These are phyloP conservation scores for Suhomyces bolitotheri DNA, from an alignment of 1,139 yeast genomes.

Conservation along the genomic window DNA sequence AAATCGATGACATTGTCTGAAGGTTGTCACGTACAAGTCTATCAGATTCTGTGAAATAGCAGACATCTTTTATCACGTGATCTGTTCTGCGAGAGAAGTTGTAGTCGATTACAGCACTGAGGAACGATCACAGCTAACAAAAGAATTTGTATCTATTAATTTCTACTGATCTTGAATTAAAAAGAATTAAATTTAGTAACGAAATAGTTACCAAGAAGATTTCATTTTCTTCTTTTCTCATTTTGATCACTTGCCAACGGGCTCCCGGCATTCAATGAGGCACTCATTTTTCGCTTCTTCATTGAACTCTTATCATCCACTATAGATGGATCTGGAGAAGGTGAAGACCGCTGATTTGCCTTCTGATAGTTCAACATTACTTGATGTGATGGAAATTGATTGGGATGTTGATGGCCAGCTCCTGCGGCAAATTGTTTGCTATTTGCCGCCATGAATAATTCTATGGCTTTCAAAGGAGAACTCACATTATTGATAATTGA, in stretches of 20 bases:
- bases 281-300: conserved; percentile 18
- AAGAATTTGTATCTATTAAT: too few species aligned
- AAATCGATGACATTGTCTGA: too few species aligned
- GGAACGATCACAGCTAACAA: too few species aligned
- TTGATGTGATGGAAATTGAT: conserved; percentile 9
- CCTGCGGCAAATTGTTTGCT: conserved; percentile 9
- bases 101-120: too few species aligned
- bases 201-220: too few species aligned
- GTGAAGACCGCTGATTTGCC: conserved; percentile 9
- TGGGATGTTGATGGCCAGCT: conserved; percentile 10
- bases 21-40: too few species aligned
- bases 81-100: too few species aligned
- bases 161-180: too few species aligned
- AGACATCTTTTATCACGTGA: too few species aligned
- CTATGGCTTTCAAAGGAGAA: conserved; percentile 64
- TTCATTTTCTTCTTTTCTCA: conserved; percentile 15
- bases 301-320: conserved; percentile 16
- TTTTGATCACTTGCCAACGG: conserved; percentile 11
- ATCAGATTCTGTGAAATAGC: too few species aligned
- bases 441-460: conserved; percentile 37
- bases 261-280: conserved; percentile 13
- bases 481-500: conserved; percentile 42
- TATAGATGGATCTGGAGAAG: conserved; percentile 10
- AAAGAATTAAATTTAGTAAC: too few species aligned
- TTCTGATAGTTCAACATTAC: conserved; percentile 5